phyloP scores from a whole-genome alignment of 495 filamentous ascomycete species.

The Glarea lozoyensis region DNA sequence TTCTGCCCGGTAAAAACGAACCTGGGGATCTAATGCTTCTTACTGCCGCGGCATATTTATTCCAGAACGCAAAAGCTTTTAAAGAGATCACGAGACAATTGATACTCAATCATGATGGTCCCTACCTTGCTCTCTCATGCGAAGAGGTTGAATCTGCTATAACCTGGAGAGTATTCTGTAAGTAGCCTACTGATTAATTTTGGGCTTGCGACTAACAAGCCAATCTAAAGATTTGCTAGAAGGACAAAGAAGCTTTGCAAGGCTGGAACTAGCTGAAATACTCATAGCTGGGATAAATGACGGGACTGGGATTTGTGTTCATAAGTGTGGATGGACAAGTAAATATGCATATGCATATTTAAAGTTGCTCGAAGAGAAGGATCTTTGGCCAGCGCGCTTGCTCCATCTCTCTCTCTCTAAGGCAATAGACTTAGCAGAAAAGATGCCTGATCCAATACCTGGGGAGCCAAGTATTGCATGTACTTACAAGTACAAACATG shows the following conservation, averaged over 20 bases:
- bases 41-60: too few relatives aligned
- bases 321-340: slow-evolving; percentile 11
- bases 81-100: too few relatives aligned
- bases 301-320: slow-evolving; percentile 6
- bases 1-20: too few relatives aligned
- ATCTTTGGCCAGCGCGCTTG: slow-evolving; percentile 12
- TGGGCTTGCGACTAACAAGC: slow-evolving; percentile 4
- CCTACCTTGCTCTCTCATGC: too few relatives aligned
- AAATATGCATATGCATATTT: slow-evolving; percentile 14
- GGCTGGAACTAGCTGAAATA: slow-evolving; percentile 12
- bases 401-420: slow-evolving; percentile 10
- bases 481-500: slow-evolving; percentile 9
- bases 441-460: slow-evolving; percentile 10
- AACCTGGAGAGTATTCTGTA: too few relatives aligned
- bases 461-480: slow-evolving; percentile 11
- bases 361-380: slow-evolving; percentile 9
- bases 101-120: too few relatives aligned
- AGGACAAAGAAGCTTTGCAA: slow-evolving; percentile 11
- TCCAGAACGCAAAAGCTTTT: too few relatives aligned
- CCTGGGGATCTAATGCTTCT: too few relatives aligned
- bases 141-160: too few relatives aligned
- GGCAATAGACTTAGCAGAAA: slow-evolving; percentile 14
- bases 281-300: slow-evolving; percentile 8
- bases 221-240: slow-evolving; percentile 4
- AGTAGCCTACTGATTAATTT: slow-evolving; percentile 5